Evolutionary conservation across 2,329 filamentous ascomycete genomes (phyloP), one percentile per base, ranked within the genome.

Genomic region (Tolypocladium ophioglossoides): DNA sequence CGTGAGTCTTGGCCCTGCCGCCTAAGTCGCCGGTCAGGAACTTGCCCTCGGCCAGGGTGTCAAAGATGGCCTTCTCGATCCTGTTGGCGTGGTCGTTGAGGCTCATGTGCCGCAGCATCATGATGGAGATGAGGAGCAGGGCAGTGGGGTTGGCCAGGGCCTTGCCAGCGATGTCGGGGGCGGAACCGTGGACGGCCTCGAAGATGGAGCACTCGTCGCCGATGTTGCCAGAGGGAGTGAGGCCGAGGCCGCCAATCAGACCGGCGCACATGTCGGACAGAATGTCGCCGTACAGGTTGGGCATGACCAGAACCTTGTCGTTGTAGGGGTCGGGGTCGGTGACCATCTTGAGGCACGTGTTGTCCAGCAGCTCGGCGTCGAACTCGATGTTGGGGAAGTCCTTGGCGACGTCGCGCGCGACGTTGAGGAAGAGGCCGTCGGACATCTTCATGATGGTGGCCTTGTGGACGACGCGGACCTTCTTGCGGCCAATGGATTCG

Each of bases 371-470:
- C 82, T 99, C 94, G 65, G 89, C 89, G 70, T 97, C 92, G 71
- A 99, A 97, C 77, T 96, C 89, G 68, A 99, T 89, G 65, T 85
- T 80, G 60, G 94, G 94, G 83, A 89, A 99, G 70, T 97, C 91
- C 84, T 95, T 95, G 73, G 90, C 81, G 63, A 99, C 84, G 58
- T 94, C 83, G 63, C 85, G 79, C 64, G 87, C 94, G 59, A 87
- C 90, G 74, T 82, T 88, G 64, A 99, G 83, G 85, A 99, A 99
- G 58, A 99, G 89, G 77, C 94, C 94, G 73, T 99, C 94, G 70
- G 87, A 92, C 89, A 96, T 95, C 85, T 99, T 99, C 94, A 99
- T 99, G 79, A 99, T 99, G 70, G 94, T 97, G 72, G 94, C 94
- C 84, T 99, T 99, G 87, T 99, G 94, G 60, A 97, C 91, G 57